Percentiles rank a stretch among this genome's conserved stretches.
These are phyloP conservation scores for Panicum hallii DNA, from an alignment of 202 grass and related monocot genomes.

Conservation along the genomic window DNA sequence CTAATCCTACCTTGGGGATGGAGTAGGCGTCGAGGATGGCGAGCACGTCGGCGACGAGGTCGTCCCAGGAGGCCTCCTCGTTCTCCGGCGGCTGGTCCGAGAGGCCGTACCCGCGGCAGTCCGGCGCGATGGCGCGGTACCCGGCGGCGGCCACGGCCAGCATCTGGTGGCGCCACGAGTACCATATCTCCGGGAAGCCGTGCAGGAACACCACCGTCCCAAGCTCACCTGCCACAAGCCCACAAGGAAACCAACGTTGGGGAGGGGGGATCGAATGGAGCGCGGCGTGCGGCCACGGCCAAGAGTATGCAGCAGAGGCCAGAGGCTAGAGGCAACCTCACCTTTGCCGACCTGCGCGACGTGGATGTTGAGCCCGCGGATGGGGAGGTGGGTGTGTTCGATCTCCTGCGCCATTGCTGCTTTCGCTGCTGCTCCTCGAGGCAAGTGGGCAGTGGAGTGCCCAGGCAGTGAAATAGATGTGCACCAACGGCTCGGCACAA, in stretches of 20 bases:
- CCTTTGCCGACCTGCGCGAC: conserved; percentile 55
- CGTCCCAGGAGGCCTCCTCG: conserved; percentile 53
- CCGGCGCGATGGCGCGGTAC: conserved; percentile 76
- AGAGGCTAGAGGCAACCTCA: not conserved
- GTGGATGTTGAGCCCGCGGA: conserved; percentile 62
- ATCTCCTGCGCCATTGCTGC: conserved; percentile 51
- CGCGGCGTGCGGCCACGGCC: no score
- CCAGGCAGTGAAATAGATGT: not conserved
- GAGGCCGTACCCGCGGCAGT: conserved; percentile 73
- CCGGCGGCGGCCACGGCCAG: conserved; percentile 65
- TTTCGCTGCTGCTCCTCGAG: not conserved
- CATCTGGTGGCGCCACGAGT: conserved; percentile 89
- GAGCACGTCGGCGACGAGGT: conserved; percentile 74
- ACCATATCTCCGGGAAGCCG: conserved; percentile 95
- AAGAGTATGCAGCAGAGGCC: no score
- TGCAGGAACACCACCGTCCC: conserved; percentile 86
- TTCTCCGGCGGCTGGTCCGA: conserved; percentile 66
- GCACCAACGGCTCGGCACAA: not conserved
- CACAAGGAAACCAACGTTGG: no score
- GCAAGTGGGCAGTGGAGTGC: not conserved
- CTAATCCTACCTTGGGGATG: conserved; percentile 53
- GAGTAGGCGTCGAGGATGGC: conserved; percentile 66
- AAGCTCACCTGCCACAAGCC: conserved; percentile 45
- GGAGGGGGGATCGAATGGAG: no score
- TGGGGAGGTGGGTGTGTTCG: conserved; percentile 51